phyloP scores from a whole-genome alignment of 164 flowering plant genomes.

The Vitis rupestris region DNA sequence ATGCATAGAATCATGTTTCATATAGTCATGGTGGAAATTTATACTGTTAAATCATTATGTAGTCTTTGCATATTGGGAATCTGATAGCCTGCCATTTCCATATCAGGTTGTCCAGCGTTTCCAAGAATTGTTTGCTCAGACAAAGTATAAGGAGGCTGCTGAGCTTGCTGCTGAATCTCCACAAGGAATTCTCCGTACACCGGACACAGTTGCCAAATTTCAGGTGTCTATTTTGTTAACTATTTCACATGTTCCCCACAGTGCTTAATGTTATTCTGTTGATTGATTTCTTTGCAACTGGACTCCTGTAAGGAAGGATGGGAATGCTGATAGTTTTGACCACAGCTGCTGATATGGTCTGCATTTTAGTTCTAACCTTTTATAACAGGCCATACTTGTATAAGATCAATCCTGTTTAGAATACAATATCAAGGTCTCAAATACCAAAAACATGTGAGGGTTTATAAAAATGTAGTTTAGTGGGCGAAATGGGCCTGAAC shows the following conservation, averaged over 20 bases:
- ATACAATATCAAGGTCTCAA: no score
- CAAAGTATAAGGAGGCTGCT: conserved; percentile 98
- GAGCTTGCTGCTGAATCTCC: conserved; percentile 99
- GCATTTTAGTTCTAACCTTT: no score
- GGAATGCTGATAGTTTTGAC: no score
- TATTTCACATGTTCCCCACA: background rate
- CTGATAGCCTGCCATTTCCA: conserved; percentile 3
- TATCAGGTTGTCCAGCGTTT: conserved; percentile 99
- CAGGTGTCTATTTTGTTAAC: conserved; percentile 54
- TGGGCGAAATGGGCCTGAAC: no score
- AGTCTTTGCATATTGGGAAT: background rate
- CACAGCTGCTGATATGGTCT: no score
- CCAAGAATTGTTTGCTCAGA: conserved; percentile 96
- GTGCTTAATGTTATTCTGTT: background rate
- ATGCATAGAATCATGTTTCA: no score
- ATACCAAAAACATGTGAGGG: no score
- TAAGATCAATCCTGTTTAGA: no score
- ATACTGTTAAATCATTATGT: background rate
- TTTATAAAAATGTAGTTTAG: no score
- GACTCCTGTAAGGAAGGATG: no score
- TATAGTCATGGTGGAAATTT: background rate
- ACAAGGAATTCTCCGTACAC: conserved; percentile 94
- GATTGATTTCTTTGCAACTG: no score
- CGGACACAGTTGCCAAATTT: conserved; percentile 98
- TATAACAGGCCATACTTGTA: no score